Evolutionary conservation across 306 rosid species (phyloP), one percentile per base, ranked within the genome.

Genomic region (Cyamopsis tetragonoloba): DNA sequence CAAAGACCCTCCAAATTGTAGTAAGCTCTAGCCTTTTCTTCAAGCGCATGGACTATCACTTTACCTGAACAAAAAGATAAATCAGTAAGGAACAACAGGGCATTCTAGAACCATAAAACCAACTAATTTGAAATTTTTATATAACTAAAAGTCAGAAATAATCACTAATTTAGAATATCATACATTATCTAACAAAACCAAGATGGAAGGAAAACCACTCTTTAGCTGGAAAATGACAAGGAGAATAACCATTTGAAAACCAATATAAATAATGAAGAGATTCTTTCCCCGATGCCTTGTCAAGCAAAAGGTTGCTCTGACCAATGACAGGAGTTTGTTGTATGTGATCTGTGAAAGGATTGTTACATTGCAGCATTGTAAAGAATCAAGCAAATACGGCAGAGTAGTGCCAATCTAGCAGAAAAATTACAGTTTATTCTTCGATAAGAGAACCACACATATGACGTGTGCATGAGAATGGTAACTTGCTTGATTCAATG

Each of bases 21-120:
- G 79, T 93, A 93, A 41, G 83, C 84, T 77, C 98, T 89, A 31
- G 98, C 98, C 42, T 86, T 88, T 83, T 93, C 98, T 61, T 93
- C 98, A 13, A 93, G 91, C 24, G 98, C 98, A 64, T 93, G 98
- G 42, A 93, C 84, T 70, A 89, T 80, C 44, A 89, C 95, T 75
- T 80, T 88, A 38, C 98, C 98, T 93, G 66, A 60, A 71, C n/a
- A 53, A 73, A 55, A 19, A 17, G 12, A 68, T 15, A 14, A 35
- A 22, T 2, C 57, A 65, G 30, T 1, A 35, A 34, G 15, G 49
- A 58, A 63, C 58, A 22, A 17, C 23, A 39, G 43, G 13, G 35
- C 31, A 74, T 34, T 30, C 9, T 17, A 74, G 50, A 65, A 63
- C 31, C n/a, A 61, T 61, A 44, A 68, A 13, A 23, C 27, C 69